Conservation (phyloP, 495 filamentous ascomycete species). For the Chaetomium fimeti region DNA sequence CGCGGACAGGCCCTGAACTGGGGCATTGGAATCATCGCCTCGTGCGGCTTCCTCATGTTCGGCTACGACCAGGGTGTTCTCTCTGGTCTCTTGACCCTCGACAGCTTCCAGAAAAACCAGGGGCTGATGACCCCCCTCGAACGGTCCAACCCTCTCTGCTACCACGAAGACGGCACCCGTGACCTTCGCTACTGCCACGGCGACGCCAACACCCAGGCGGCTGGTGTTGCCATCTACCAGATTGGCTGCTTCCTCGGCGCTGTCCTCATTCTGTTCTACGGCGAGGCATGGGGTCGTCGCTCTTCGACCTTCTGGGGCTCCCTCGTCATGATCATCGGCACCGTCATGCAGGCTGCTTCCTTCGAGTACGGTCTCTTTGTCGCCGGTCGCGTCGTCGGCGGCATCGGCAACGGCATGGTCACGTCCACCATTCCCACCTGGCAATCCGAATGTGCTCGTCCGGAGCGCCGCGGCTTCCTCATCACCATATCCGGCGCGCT, state of each 20-base stretch:
- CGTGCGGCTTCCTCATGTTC: too few species aligned
- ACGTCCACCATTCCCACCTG: conserved; percentile 5
- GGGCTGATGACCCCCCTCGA: not conserved
- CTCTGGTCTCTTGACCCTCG: conserved; percentile 6
- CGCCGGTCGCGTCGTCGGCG: conserved; percentile 62
- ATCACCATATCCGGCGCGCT: too few species aligned
- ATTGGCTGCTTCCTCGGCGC: conserved; percentile 75
- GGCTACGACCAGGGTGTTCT: conserved; percentile 11
- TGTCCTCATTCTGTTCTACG: conserved; percentile 66
- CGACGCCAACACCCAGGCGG: conserved; percentile 1
- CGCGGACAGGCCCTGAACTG: too few species aligned
- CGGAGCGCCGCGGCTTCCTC: too few species aligned
- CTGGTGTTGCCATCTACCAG: conserved; percentile 56
- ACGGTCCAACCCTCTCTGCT: too few species aligned
- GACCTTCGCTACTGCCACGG: too few species aligned
- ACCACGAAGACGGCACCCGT: too few species aligned
- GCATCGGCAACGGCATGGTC: conserved; percentile 27
- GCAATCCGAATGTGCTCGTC: too few species aligned
- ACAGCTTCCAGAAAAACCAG: not conserved
- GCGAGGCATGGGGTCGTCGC: conserved; percentile 67
- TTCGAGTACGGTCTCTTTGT: conserved; percentile 62
- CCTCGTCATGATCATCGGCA: conserved; percentile 68
- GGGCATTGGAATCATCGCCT: too few species aligned
- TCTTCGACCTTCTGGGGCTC: conserved; percentile 69
- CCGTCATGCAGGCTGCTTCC: conserved; percentile 61